Percentiles rank a stretch among this genome's conserved stretches.
These are phyloP conservation scores for Rhodosporidiobolus odoratus DNA, from an alignment of 768 basidiomycete genomes.

Conservation along the genomic window DNA sequence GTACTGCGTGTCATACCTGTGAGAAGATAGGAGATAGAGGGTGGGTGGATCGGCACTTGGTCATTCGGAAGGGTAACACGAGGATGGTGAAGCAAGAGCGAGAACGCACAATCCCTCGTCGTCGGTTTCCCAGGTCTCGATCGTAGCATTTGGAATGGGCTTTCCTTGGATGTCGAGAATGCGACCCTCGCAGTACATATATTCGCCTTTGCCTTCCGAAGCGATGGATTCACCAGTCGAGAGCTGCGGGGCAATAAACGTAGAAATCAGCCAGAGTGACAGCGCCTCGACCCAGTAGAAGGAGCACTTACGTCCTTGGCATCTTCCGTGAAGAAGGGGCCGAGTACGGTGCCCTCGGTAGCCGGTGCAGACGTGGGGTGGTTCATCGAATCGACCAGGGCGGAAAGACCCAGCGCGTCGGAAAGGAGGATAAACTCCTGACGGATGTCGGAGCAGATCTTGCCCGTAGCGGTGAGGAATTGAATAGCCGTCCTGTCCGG, in stretches of 20 bases:
- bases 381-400: constrained; percentile 59
- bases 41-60: neutral
- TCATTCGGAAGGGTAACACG: neutral
- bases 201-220: constrained; percentile 78
- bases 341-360: constrained; percentile 37
- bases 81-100: no score
- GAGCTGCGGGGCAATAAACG: constrained; percentile 42
- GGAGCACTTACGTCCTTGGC: constrained; percentile 27
- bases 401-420: constrained; percentile 71
- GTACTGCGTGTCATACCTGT: constrained; percentile 39
- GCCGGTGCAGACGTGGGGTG: constrained; percentile 44
- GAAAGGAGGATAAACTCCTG: constrained; percentile 78
- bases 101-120: constrained; percentile 48
- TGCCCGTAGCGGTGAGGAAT: constrained; percentile 69
- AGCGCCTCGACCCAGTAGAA: no score
- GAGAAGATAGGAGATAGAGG: neutral
- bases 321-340: constrained; percentile 39
- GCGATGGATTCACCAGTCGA: constrained; percentile 68
- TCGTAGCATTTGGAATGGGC: constrained; percentile 41
- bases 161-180: constrained; percentile 56
- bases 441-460: constrained; percentile 59
- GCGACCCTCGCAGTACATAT: constrained; percentile 72
- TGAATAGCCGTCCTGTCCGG: constrained; percentile 56
- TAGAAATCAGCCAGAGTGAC: neutral
- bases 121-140: constrained; percentile 52